These are phyloP conservation scores for Trifolium pratense DNA, from an alignment of 306 rosid genomes.

Conservation along the genomic window DNA sequence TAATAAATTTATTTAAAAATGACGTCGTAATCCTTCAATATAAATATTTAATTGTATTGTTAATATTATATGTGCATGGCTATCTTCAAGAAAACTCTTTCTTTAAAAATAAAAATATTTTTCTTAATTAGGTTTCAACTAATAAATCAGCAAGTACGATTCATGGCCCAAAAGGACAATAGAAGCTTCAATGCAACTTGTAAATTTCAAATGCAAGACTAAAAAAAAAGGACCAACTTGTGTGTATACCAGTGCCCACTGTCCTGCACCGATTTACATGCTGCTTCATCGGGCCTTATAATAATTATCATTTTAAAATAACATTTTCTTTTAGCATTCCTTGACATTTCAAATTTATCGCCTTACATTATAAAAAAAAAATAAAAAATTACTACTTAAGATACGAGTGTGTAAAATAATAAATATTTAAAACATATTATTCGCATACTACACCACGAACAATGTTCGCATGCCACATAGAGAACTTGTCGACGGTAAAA, in stretches of 20 bases:
- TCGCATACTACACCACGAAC: no score
- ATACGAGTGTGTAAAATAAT: no score
- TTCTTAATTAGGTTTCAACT: neutral
- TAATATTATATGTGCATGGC: conserved; percentile 3
- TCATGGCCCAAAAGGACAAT: conserved; percentile 15
- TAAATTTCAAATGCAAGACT: neutral
- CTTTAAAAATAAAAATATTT: neutral
- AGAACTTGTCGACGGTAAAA: no score
- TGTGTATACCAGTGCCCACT: neutral
- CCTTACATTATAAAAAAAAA: no score
- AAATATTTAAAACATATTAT: no score
- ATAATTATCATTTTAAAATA: no score
- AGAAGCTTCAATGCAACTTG: conserved; percentile 43
- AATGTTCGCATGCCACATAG: no score
- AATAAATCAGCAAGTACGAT: conserved; percentile 14
- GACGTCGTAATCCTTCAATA: conserved; percentile 30
- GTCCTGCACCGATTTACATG: neutral
- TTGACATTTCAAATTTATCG: no score
- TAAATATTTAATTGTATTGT: neutral
- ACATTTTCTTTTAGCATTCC: no score
- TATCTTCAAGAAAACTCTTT: conserved; percentile 12
- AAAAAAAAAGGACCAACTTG: conserved; percentile 26
- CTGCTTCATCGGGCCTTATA: no score
- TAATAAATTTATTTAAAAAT: conserved; percentile 6
- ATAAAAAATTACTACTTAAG: no score